A percentile compares a stretch with the other conserved stretches of the same genome.
Conservation (phyloP, 148 eudicot genomes). For the Tetragonia tetragonoides region DNA sequence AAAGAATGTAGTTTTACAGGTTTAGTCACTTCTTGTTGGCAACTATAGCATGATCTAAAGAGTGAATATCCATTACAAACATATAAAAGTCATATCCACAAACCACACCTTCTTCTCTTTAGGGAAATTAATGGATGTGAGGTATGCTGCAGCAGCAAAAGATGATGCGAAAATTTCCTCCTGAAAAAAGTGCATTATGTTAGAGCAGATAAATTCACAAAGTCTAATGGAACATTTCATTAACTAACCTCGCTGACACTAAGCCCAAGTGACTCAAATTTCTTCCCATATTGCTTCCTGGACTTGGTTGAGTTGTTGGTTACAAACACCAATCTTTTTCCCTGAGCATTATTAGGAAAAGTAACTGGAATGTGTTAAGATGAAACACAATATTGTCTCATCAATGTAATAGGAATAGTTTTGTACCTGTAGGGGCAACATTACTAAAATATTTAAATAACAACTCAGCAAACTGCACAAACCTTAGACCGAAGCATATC, state of each 20-base stretch:
- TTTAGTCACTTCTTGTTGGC: background rate
- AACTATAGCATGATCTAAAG: background rate
- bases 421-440: background rate
- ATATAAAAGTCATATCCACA: background rate
- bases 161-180: slow-evolving; percentile 99
- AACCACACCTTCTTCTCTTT: slow-evolving; percentile 80
- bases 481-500: slow-evolving; percentile 92
- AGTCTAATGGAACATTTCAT: slow-evolving; percentile 13
- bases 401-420: background rate
- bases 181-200: slow-evolving; percentile 41
- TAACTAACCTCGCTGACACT: slow-evolving; percentile 70
- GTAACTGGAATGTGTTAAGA: background rate
- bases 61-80: background rate
- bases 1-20: background rate
- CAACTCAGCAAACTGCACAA: slow-evolving; percentile 9
- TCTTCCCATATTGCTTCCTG: slow-evolving; percentile 92
- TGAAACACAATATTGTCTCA: background rate
- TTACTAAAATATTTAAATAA: background rate
- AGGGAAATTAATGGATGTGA: slow-evolving; percentile 81
- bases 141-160: slow-evolving; percentile 97
- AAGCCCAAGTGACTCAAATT: slow-evolving; percentile 94
- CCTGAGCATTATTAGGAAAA: slow-evolving; percentile 42
- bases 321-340: slow-evolving; percentile 90
- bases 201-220: slow-evolving; percentile 14
- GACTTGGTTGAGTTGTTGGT: slow-evolving; percentile 99